Evolutionary conservation across 2,329 filamentous ascomycete genomes (phyloP), one percentile per base, ranked within the genome.

Genomic region (Beauveria brongniartii): DNA sequence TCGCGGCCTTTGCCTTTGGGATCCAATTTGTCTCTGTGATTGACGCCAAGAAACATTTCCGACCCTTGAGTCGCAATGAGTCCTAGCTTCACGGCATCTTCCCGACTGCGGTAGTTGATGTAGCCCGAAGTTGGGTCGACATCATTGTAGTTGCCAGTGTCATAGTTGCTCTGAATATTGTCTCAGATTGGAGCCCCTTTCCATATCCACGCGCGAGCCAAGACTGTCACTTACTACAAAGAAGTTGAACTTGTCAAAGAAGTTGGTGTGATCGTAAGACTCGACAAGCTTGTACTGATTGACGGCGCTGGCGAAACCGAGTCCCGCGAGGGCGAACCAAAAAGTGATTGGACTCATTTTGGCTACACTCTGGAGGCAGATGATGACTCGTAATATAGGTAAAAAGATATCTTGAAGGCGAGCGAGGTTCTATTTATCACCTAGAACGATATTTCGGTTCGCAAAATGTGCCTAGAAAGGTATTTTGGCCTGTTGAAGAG

Each of bases 101-200:
- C 44, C 54, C 69, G 67, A 66, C 60, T 71, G 41, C 70, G 67
- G 65, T 80, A 91, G 58, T 78, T 74, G 54, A 91, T 87, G 65
- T 81, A 89, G n/a, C 87, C 88, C 63, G 82, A 70, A 16, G 85
- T 91, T 1, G 85, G 85, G 67, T 91, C 88, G 3, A 66, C 61
- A 55, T 66, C 67, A 58, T 70, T 67, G 61, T 63, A 59, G 43
- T 67, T 62, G 44, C 59, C 58, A 9, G 65, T 67, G 9, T 24
- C 43, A 58, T 64, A 66, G 10, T 67, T 67, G 58, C 73, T 68
- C 56, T 61, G 22, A 6, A 26, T 7, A 6, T 18, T 2, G 14
- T 30, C 5, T 55, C 10, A 55, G 10, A 2, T 7, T n/a, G 14
- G 3, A 20, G 7, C 5, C 14, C 14, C 6, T 20, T 16, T 44